Evolutionary conservation across 331 rosid species (phyloP), one percentile per base, ranked within the genome.

Genomic region (Saraca asoca): DNA sequence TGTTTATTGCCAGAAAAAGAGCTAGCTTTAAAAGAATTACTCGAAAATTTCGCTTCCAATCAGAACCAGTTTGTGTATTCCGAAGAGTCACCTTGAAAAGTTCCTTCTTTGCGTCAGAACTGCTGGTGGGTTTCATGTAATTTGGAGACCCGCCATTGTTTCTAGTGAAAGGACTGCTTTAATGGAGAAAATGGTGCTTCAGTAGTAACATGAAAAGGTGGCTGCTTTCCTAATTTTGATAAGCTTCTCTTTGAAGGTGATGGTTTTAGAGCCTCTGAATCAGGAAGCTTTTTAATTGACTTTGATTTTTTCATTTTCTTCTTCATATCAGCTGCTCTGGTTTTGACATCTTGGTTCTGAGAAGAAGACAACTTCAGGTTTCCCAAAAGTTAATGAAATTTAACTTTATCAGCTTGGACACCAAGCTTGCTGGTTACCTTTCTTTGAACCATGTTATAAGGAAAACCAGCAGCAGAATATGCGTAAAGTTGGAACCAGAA

Each of bases 121-220:
- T 88, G 77, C 85, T 82, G 58, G 97, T 93, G 12, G 96, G 81
- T 68, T 93, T 93, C 96, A 93, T 93, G 79, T 90, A 90, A 79
- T 88, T 88, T 7, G 97, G 91, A 18, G 88, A 86, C n/a, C 75
- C 81, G 31, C 77, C 75, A 20, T 51, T 39, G 7, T 74, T 58
- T 79, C 63, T 80, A 54, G 38, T 31, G 46, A 69, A 41, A 38
- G 82, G 73, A 54, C 79, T 75, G 86, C 86, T 75, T 80, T 60
- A 63, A 65, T 20, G 72, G 72, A 44, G 69, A 46, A 24, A 3
- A 24, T 24, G 31, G 2, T 62, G 71, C 45, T 43, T 75, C 66
- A 52, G 72, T 10, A 45, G 55, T 34, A 75, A 78, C 83, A 19
- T 34, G 49, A 20, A 62, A 66, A 49, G 83, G 51, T 19, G 87